Conservation (phyloP, 805 yeast species). For the Candida taoyuanica region DNA sequence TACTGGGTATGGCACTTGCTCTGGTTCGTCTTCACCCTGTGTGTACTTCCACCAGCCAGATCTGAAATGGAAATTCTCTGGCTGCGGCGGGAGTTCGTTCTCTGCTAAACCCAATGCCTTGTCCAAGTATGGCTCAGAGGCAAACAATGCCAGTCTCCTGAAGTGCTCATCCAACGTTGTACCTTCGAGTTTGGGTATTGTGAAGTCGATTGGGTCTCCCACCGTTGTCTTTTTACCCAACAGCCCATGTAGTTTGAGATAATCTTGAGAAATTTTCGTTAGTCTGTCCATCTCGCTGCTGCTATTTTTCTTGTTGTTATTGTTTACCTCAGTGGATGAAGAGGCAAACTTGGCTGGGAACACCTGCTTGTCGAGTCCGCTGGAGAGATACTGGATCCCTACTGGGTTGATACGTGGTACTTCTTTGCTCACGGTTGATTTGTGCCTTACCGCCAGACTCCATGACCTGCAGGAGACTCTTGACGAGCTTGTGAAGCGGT, state of each 20-base stretch:
- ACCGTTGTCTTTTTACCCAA: slow-evolving; percentile 69
- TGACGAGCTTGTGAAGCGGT: too few relatives aligned
- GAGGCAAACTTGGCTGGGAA: slow-evolving; percentile 39
- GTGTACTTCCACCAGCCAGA: slow-evolving; percentile 84
- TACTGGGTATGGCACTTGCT: slow-evolving; percentile 57
- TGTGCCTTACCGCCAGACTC: not conserved
- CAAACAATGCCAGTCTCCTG: slow-evolving; percentile 55
- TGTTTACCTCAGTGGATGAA: too few relatives aligned
- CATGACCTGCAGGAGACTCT: not conserved
- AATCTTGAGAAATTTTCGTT: slow-evolving; percentile 52
- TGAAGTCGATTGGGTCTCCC: slow-evolving; percentile 51
- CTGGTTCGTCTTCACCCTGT: slow-evolving; percentile 46
- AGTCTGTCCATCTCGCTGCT: slow-evolving; percentile 16
- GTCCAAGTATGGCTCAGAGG: slow-evolving; percentile 55
- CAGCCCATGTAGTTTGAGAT: slow-evolving; percentile 58
- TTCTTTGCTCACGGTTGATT: slow-evolving; percentile 23
- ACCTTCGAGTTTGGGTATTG: slow-evolving; percentile 75
- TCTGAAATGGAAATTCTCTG: slow-evolving; percentile 48
- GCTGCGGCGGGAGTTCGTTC: slow-evolving; percentile 35
- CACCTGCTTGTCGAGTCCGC: slow-evolving; percentile 51
- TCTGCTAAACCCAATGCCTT: slow-evolving; percentile 43
- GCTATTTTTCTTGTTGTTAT: not conserved
- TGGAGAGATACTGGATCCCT: slow-evolving; percentile 75
- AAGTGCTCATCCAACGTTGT: slow-evolving; percentile 79
- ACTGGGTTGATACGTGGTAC: slow-evolving; percentile 64